These are phyloP conservation scores for Magnaporthales sp. DNA, from an alignment of 2,329 filamentous ascomycete species.

Conservation along the genomic window DNA sequence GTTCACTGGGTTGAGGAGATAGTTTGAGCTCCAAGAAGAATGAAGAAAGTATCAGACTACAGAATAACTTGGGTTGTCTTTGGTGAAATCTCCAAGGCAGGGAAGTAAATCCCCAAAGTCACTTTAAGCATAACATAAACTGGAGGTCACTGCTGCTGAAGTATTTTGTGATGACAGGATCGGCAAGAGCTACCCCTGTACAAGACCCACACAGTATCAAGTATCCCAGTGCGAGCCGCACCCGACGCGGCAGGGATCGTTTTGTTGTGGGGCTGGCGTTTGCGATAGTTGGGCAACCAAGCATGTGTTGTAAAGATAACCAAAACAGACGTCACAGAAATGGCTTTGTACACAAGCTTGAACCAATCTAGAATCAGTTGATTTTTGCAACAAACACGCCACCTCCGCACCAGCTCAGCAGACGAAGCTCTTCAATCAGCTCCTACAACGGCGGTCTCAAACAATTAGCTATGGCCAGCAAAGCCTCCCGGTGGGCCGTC, in stretches of 20 bases:
- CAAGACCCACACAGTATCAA: background rate
- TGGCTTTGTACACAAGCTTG: background rate
- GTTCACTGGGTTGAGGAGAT: background rate
- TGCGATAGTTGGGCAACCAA: background rate
- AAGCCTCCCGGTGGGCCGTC: constrained; percentile 76
- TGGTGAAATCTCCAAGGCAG: too few species aligned
- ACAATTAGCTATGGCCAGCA: constrained; percentile 42
- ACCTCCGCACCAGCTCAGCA: background rate
- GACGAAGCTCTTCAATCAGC: background rate
- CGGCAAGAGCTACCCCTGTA: background rate
- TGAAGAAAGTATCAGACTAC: too few species aligned
- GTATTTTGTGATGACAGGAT: background rate
- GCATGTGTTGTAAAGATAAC: background rate
- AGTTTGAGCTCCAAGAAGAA: too few species aligned
- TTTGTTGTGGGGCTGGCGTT: background rate
- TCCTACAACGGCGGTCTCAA: background rate
- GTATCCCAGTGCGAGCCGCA: background rate
- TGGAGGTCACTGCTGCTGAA: background rate
- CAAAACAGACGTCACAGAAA: background rate
- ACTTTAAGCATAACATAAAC: too few species aligned
- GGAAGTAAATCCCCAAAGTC: too few species aligned
- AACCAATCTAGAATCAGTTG: background rate
- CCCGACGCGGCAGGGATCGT: background rate
- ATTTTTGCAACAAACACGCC: background rate
- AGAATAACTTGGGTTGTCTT: too few species aligned